Conservation (phyloP, 306 rosid species). For the Dalbergia cultrata region DNA sequence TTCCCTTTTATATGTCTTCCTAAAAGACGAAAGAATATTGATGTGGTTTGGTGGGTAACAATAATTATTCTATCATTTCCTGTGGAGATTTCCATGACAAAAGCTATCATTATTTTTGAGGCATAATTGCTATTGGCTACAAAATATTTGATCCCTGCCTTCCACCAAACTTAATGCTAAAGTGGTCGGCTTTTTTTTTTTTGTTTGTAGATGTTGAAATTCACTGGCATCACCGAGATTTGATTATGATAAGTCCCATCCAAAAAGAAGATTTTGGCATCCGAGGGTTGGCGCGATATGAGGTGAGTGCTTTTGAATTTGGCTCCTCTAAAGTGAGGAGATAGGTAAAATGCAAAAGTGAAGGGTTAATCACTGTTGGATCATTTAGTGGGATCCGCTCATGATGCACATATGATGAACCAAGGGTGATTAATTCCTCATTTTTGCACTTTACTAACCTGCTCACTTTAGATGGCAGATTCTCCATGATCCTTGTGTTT, state of each 20-base stretch:
- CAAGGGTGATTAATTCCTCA: no score
- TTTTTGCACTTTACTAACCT: no score
- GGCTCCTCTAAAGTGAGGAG: no score
- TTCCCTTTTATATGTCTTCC: not conserved
- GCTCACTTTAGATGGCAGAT: no score
- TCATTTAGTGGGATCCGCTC: no score
- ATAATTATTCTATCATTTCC: not conserved
- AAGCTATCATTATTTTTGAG: constrained; percentile 9
- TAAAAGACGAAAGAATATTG: not conserved
- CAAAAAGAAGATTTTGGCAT: constrained; percentile 73
- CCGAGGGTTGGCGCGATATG: constrained; percentile 73
- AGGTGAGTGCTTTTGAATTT: constrained; percentile 56
- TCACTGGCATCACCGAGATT: constrained; percentile 64
- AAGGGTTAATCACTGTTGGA: no score
- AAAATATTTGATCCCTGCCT: constrained; percentile 26
- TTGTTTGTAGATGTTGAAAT: constrained; percentile 73
- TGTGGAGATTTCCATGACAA: not conserved
- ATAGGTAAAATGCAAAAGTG: no score
- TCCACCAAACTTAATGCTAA: constrained; percentile 24
- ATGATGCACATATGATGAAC: no score
- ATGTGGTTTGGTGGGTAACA: constrained; percentile 20
- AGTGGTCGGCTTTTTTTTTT: constrained; percentile 37
- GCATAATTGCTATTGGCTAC: constrained; percentile 10
- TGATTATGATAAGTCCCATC: constrained; percentile 55
- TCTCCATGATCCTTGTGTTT: not conserved